A percentile compares a stretch with the other conserved stretches of the same genome.
Conservation (phyloP, 306 rosid species). For the Casuarina cunninghamiana region DNA sequence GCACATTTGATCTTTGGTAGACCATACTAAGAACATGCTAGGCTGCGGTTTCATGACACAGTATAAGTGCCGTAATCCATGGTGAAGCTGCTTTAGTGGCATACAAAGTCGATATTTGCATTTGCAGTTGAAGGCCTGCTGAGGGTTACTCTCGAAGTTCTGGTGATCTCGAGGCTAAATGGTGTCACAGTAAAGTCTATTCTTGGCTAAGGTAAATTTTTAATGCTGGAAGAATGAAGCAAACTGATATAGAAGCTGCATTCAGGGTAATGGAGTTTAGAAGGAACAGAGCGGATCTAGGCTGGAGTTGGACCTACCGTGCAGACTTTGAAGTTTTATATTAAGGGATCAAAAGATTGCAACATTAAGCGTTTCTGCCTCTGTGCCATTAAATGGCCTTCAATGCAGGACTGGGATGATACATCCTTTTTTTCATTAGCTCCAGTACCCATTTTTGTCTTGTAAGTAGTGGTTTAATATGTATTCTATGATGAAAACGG, state of each 20-base stretch:
- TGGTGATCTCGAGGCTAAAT: conserved; percentile 14
- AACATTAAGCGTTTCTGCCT: neutral
- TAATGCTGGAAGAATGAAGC: conserved; percentile 5
- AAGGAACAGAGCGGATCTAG: neutral
- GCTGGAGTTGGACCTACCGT: neutral
- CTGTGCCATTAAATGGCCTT: neutral
- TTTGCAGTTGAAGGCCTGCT: conserved; percentile 15
- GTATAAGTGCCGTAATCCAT: conserved; percentile 23
- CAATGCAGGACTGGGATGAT: neutral
- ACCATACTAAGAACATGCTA: conserved; percentile 8
- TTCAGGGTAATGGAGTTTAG: neutral
- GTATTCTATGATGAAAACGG: neutral
- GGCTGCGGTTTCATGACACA: conserved; percentile 5
- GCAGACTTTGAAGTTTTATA: neutral
- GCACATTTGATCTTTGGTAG: conserved; percentile 8
- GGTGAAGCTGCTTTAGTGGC: conserved; percentile 39
- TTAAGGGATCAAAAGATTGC: neutral
- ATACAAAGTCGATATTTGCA: conserved; percentile 7
- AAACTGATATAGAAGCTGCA: neutral
- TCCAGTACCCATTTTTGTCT: neutral
- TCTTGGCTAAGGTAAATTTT: conserved; percentile 29
- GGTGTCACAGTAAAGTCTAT: conserved; percentile 10
- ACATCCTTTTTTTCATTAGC: neutral
- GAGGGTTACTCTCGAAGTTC: conserved; percentile 18
- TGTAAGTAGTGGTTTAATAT: neutral